Evolutionary conservation across 192 early-diverging fungal species (phyloP).

Genomic region (Dissophora ornata): DNA sequence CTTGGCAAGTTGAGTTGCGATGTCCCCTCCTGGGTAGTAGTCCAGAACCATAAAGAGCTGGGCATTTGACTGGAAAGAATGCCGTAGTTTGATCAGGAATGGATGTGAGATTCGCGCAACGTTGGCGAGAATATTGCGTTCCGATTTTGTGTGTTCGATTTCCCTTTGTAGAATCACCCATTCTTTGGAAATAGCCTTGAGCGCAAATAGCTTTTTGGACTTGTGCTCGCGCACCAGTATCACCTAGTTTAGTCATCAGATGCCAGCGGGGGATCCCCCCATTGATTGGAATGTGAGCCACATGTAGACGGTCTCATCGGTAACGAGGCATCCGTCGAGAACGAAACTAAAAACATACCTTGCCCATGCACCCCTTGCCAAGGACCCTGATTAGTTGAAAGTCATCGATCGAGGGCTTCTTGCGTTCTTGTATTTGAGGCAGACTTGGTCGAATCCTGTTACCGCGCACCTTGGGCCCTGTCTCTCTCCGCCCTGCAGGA

Average conservation of each 20-base stretch:
- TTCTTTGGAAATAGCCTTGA: slow-evolving; percentile 67
- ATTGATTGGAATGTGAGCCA: too few relatives aligned
- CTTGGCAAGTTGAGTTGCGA: slow-evolving; percentile 85
- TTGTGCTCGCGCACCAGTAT: slow-evolving; percentile 58
- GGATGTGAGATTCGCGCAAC: slow-evolving; percentile 85
- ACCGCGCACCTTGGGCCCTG: slow-evolving; percentile 21
- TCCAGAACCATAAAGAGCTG: slow-evolving; percentile 92
- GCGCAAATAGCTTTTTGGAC: slow-evolving; percentile 59
- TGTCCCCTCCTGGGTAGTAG: slow-evolving; percentile 92
- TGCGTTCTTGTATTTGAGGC: slow-evolving; percentile 31
- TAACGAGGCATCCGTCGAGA: too few relatives aligned
- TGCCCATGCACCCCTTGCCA: slow-evolving; percentile 71
- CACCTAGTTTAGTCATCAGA: slow-evolving; percentile 56
- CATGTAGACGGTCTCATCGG: too few relatives aligned
- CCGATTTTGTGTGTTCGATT: slow-evolving; percentile 83
- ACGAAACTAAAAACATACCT: slow-evolving; percentile 52
- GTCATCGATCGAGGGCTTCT: slow-evolving; percentile 56
- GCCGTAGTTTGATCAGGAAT: slow-evolving; percentile 89
- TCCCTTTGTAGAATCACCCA: slow-evolving; percentile 81
- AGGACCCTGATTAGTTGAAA: slow-evolving; percentile 67
- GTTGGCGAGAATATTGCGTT: slow-evolving; percentile 81
- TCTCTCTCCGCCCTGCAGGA: background rate
- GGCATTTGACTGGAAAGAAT: slow-evolving; percentile 88
- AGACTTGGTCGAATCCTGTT: slow-evolving; percentile 16
- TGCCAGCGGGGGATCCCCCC: too few relatives aligned